Base-by-base conservation (phyloP, 2,329 filamentous ascomycete genomes). In the Colletotrichum melonis region DNA sequence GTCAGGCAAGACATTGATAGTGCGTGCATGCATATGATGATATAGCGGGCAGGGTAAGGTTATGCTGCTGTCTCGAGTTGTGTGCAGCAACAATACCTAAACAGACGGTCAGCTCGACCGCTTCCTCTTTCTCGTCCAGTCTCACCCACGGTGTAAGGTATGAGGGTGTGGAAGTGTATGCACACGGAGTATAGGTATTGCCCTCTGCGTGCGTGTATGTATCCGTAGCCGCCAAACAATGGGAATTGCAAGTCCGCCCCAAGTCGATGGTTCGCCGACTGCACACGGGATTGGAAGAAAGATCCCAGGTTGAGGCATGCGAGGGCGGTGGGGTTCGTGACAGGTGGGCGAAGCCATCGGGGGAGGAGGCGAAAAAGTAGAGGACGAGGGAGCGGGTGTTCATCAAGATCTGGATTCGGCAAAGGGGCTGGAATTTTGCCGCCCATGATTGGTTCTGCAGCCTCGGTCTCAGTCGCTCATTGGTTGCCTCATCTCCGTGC, bases 401-500 rank as follows among this genome's bases (percentile, higher is more conserved):
- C 42, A 60, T 63, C 62, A 74, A 64, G 71, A 72, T 67, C 56
- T 63, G 62, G 49, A 42, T 72, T 59, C 52, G 68, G 72, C 63
- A 72, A 70, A 59, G 72, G 72, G 68, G 67, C 38, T 72, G 72
- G 72, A 30, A 30, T 52, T 22, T 55, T 24, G 52, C 69, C 38
- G 52, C 30, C 26, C 68, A 35, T 67, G 56, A 74, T 74, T 74
- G 72, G 72, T 52, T 42, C 49, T 58, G 63, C 57, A 16, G 26
- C 35, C 32, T n/a, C 38, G 11, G 24, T 2, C 22, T 26, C 57
- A 19, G 38, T 11, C 3, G 42, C 9, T 38, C 24, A 74, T 74
- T 74, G 69, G 72, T 73, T 73, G 72, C 72, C 72, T 73, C 69
- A 74, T 69, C 69, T 63, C 46, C 57, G 58, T 58, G 60, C 68